phyloP scores from a whole-genome alignment of 2,329 filamentous ascomycete genomes.

The Penicillium glabrum region DNA sequence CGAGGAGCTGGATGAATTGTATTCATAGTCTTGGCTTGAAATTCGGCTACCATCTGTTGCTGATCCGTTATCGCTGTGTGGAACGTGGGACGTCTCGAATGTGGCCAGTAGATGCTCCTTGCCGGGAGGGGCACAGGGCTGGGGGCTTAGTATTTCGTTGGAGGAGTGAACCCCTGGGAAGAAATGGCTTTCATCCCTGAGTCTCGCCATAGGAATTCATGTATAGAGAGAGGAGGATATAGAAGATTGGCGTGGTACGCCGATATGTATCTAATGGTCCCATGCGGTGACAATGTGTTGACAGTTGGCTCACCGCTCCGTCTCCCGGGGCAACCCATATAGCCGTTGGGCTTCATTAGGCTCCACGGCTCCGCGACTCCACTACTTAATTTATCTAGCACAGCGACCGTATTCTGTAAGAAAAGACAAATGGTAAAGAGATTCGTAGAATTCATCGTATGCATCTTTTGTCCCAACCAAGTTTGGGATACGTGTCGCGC shows the following conservation, averaged over 20 bases:
- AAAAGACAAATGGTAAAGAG: neutral
- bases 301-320: conserved; percentile 17
- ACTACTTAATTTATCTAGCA: neutral
- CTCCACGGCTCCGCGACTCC: neutral
- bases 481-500: neutral
- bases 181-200: conserved; percentile 12
- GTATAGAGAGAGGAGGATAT: neutral
- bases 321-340: conserved; percentile 11
- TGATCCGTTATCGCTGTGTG: conserved; percentile 6
- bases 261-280: neutral
- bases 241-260: neutral
- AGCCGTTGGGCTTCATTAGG: conserved; percentile 7
- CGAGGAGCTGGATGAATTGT: conserved; percentile 36
- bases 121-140: conserved; percentile 16
- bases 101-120: conserved; percentile 20
- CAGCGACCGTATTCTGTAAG: neutral
- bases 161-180: conserved; percentile 9
- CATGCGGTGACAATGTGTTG: conserved; percentile 6
- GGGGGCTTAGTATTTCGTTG: conserved; percentile 22
- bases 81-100: conserved; percentile 19
- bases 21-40: conserved; percentile 28
- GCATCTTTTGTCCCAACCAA: neutral
- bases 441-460: neutral
- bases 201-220: conserved; percentile 15
- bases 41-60: conserved; percentile 20